Evolutionary conservation across 192 early-diverging fungal species (phyloP).

Genomic region (Entomortierella chlamydospora): DNA sequence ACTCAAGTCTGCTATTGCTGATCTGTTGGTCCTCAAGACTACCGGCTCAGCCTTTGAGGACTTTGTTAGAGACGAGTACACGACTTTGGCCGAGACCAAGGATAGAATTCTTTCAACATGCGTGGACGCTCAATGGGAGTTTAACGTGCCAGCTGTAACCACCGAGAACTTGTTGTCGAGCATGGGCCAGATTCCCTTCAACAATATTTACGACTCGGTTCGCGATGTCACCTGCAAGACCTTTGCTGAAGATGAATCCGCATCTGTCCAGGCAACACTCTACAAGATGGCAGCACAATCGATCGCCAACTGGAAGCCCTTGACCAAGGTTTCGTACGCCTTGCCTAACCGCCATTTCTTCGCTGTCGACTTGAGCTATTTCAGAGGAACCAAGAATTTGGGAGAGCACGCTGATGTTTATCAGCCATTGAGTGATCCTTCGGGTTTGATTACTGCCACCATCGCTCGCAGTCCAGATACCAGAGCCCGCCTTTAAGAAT

Average conservation of each 20-base stretch:
- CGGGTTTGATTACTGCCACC: constrained; percentile 79
- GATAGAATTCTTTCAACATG: constrained; percentile 84
- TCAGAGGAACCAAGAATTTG: constrained; percentile 76
- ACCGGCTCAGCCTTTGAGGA: constrained; percentile 83
- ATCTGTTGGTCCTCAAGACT: constrained; percentile 84
- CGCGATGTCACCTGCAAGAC: constrained; percentile 75
- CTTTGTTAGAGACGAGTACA: constrained; percentile 79
- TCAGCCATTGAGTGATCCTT: constrained; percentile 78
- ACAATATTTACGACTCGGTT: constrained; percentile 66
- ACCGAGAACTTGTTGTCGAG: constrained; percentile 19
- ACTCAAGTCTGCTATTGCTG: constrained; percentile 75
- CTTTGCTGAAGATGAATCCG: constrained; percentile 82
- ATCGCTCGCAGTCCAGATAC: constrained; percentile 63
- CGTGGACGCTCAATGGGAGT: constrained; percentile 78
- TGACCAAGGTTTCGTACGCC: constrained; percentile 74
- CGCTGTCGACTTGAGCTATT: constrained; percentile 75
- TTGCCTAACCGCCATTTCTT: constrained; percentile 87
- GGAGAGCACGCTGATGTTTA: constrained; percentile 76
- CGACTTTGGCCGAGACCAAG: constrained; percentile 77
- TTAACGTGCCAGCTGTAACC: constrained; percentile 29
- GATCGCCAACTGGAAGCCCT: constrained; percentile 65
- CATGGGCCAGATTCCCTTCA: constrained; percentile 60
- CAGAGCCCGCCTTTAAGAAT: too few relatives aligned
- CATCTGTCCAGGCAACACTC: constrained; percentile 84
- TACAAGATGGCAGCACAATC: constrained; percentile 80